Percentiles rank a stretch among this genome's conserved stretches.
Conservation (phyloP, 495 filamentous ascomycete species). For the Penicillium ochrochloron region DNA sequence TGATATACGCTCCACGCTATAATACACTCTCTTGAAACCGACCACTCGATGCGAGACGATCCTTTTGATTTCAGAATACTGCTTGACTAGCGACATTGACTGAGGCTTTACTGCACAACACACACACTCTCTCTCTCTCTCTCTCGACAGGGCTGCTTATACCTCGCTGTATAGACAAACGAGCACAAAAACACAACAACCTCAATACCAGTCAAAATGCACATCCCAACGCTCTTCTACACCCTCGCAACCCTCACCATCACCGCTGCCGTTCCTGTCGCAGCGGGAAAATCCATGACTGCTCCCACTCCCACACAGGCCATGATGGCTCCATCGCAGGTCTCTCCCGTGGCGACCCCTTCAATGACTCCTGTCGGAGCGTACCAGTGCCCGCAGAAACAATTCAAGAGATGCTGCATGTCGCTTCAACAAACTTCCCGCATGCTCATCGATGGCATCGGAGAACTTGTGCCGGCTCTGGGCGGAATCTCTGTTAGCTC, state of each 20-base stretch:
- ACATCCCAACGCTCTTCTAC: constrained; percentile 16
- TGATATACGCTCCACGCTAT: constrained; percentile 10
- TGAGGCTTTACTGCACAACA: background rate
- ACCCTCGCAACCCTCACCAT: constrained; percentile 18
- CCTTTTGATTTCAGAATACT: background rate
- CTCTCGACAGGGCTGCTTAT: too few species aligned
- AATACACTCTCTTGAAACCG: constrained; percentile 19
- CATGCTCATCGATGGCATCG: constrained; percentile 24
- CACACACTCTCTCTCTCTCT: background rate
- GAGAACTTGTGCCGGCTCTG: constrained; percentile 32
- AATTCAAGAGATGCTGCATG: constrained; percentile 41
- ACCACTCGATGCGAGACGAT: constrained; percentile 5
- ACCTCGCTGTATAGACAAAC: background rate
- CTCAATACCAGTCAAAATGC: constrained; percentile 14
- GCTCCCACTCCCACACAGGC: constrained; percentile 14
- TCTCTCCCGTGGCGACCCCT: background rate
- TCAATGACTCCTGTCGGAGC: constrained; percentile 21
- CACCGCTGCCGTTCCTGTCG: constrained; percentile 19
- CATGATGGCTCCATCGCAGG: constrained; percentile 3
- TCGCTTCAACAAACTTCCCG: constrained; percentile 28
- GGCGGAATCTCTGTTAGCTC: constrained; percentile 32
- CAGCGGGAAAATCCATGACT: constrained; percentile 8
- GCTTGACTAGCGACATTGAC: background rate
- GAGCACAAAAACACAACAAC: background rate
- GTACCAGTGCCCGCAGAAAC: constrained; percentile 26